Conservation (phyloP, 2,329 filamentous ascomycete genomes). For the Exophiala spinifera region DNA sequence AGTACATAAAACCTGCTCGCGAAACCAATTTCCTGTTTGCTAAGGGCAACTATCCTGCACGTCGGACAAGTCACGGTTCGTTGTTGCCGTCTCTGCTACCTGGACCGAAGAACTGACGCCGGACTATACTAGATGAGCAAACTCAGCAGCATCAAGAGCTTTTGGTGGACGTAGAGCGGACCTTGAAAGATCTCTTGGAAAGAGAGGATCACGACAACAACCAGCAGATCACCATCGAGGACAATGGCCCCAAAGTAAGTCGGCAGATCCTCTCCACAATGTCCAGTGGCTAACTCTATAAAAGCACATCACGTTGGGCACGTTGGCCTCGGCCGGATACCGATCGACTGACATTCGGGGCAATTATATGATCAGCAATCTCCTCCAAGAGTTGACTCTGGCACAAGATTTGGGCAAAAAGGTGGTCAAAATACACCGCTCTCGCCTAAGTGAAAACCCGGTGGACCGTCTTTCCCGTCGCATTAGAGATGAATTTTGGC, state of each 20-base stretch:
- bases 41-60: constrained; percentile 24
- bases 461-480: constrained; percentile 82
- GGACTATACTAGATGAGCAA: constrained; percentile 61
- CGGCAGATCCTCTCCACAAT: not conserved
- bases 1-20: constrained; percentile 28
- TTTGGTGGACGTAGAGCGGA: constrained; percentile 80
- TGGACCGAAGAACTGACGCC: constrained; percentile 24
- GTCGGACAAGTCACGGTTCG: constrained; percentile 46
- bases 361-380: constrained; percentile 95
- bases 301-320: constrained; percentile 79
- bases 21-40: constrained; percentile 7
- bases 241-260: constrained; percentile 80
- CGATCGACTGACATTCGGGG: constrained; percentile 88
- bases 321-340: constrained; percentile 78
- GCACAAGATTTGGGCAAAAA: constrained; percentile 88
- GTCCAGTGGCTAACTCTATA: constrained; percentile 1
- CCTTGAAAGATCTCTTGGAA: constrained; percentile 71
- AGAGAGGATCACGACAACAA: constrained; percentile 93
- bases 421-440: constrained; percentile 86
- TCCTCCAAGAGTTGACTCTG: constrained; percentile 89
- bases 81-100: not conserved
- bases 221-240: constrained; percentile 96
- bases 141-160: constrained; percentile 71
- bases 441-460: constrained; percentile 89
- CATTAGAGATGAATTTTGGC: constrained; percentile 90